These are phyloP conservation scores for Fusarium coffeatum DNA, from an alignment of 2,329 filamentous ascomycete genomes.

Conservation along the genomic window DNA sequence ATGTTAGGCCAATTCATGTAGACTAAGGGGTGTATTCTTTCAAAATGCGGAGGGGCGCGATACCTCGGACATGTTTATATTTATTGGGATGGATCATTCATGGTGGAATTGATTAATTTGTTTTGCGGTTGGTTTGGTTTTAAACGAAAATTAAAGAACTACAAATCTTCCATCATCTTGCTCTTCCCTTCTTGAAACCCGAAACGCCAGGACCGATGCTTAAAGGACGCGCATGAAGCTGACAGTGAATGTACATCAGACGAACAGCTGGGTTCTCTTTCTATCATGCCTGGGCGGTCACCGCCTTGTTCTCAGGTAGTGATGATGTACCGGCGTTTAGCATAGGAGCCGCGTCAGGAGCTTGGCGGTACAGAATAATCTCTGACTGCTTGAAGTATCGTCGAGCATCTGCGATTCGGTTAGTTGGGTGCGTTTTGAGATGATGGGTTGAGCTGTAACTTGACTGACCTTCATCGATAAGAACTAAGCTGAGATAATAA, in stretches of 20 bases:
- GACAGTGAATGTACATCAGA: slow-evolving; percentile 42
- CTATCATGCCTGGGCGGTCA: slow-evolving; percentile 49
- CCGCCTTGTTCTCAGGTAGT: slow-evolving; percentile 59
- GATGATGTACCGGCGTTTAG: slow-evolving; percentile 54
- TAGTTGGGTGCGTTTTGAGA: slow-evolving; percentile 19
- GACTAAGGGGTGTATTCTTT: slow-evolving; percentile 44
- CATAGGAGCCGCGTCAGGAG: slow-evolving; percentile 63
- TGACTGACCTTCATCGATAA: slow-evolving; percentile 88
- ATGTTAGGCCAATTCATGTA: slow-evolving; percentile 34
- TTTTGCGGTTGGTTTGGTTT: slow-evolving; percentile 36
- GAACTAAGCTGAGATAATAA: slow-evolving; percentile 95
- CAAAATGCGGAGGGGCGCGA: slow-evolving; percentile 45
- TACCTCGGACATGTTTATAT: slow-evolving; percentile 46
- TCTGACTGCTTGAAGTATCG: slow-evolving; percentile 99
- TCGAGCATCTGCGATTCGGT: slow-evolving; percentile 76
- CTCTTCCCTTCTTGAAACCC: slow-evolving; percentile 46
- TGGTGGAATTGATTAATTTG: slow-evolving; percentile 44
- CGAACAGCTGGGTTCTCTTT: slow-evolving; percentile 15
- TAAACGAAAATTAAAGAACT: slow-evolving; percentile 36
- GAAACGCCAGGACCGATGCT: slow-evolving; percentile 57
- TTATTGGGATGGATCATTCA: slow-evolving; percentile 43
- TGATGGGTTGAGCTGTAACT: not conserved
- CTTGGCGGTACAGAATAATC: slow-evolving; percentile 94
- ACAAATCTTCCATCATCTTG: slow-evolving; percentile 41
- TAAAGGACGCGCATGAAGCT: slow-evolving; percentile 47